phyloP scores from a whole-genome alignment of 2,329 filamentous ascomycete genomes.

The Aspergillus luchuensis region DNA sequence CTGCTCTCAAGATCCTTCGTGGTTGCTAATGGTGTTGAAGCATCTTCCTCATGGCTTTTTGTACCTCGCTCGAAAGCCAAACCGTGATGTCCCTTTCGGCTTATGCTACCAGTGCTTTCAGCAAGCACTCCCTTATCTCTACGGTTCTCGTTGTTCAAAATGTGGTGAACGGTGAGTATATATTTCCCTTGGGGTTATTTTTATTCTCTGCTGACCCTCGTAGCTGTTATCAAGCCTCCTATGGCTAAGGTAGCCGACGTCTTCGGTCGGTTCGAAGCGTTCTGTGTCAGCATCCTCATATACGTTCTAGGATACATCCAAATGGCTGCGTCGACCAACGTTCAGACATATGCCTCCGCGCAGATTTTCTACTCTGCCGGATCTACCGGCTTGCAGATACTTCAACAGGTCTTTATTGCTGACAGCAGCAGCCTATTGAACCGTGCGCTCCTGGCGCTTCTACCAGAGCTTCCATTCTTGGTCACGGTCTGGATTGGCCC shows the following conservation, averaged over 20 bases:
- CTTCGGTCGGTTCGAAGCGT: conserved; percentile 67
- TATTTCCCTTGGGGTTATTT: conserved; percentile 12
- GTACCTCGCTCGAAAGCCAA: conserved; percentile 67
- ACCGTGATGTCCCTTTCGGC: conserved; percentile 62
- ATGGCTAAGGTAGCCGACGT: conserved; percentile 69
- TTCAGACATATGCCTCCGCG: conserved; percentile 56
- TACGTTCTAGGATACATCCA: conserved; percentile 61
- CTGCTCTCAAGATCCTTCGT: not conserved
- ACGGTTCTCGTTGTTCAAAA: conserved; percentile 66
- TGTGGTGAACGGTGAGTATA: conserved; percentile 61
- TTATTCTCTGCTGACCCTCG: conserved; percentile 16
- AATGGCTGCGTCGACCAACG: conserved; percentile 64
- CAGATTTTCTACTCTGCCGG: conserved; percentile 68
- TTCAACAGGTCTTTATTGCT: conserved; percentile 65
- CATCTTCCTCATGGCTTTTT: conserved; percentile 64
- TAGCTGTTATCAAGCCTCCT: conserved; percentile 65
- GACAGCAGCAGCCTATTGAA: conserved; percentile 68
- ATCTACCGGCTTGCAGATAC: conserved; percentile 61
- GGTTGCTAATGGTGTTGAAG: conserved; percentile 34
- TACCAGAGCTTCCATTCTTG: conserved; percentile 66
- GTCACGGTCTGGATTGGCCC: conserved; percentile 66
- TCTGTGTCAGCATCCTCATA: conserved; percentile 56
- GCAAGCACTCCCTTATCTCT: conserved; percentile 65
- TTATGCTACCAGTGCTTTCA: conserved; percentile 68
- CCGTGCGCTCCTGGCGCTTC: conserved; percentile 64